These are phyloP conservation scores for Didymella pinodella DNA, from an alignment of 2,329 filamentous ascomycete genomes.

Conservation along the genomic window DNA sequence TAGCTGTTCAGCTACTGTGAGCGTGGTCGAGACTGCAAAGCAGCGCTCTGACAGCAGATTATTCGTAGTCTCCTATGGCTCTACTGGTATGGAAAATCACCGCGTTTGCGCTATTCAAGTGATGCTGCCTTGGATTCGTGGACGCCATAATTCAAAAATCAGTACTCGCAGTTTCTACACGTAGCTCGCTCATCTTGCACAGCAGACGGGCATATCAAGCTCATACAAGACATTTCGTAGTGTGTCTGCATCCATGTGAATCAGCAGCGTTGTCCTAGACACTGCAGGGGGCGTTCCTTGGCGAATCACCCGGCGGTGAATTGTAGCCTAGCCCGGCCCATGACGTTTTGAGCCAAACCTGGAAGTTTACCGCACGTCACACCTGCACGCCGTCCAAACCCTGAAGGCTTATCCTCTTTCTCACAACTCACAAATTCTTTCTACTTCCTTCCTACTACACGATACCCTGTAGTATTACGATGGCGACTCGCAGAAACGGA, in stretches of 20 bases:
- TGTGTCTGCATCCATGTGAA: not conserved
- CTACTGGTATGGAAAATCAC: not conserved
- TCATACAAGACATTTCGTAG: not conserved
- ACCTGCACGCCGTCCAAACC: constrained; percentile 9
- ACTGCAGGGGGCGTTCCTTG: constrained; percentile 4
- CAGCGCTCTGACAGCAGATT: not conserved
- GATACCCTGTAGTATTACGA: not conserved
- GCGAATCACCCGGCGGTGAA: constrained; percentile 22
- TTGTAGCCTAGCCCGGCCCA: constrained; percentile 11
- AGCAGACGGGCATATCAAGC: not conserved
- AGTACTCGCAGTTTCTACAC: not conserved
- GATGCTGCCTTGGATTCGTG: not conserved
- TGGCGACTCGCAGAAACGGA: constrained; percentile 23
- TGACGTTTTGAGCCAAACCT: constrained; percentile 26
- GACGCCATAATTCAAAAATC: not conserved
- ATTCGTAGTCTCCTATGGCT: not conserved
- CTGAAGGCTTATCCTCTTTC: constrained; percentile 9
- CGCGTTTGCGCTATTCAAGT: not conserved
- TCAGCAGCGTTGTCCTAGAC: not conserved
- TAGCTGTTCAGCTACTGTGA: not conserved
- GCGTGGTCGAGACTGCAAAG: not conserved
- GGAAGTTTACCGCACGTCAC: constrained; percentile 18
- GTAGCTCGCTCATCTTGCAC: not conserved
- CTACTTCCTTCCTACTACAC: not conserved
- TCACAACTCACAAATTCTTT: constrained; percentile 3